Evolutionary conservation across 495 filamentous ascomycete species (phyloP).

Genomic region (Penicillium verhagenii): DNA sequence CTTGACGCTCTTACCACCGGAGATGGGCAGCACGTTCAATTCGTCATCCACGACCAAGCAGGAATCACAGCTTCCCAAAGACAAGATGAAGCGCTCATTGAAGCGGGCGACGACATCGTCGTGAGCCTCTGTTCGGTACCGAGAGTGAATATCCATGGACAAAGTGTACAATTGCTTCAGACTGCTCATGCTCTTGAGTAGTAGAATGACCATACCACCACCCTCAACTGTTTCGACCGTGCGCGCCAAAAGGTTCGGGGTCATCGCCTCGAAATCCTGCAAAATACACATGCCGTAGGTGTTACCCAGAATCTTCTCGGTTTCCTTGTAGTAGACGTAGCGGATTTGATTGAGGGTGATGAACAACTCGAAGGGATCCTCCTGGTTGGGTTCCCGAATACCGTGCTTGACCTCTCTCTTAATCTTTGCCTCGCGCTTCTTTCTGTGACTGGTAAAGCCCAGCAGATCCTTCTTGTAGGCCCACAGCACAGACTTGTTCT

Average conservation of each 20-base stretch:
- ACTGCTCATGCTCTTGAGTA: slow-evolving; percentile 95
- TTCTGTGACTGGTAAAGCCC: slow-evolving; percentile 91
- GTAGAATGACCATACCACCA: slow-evolving; percentile 83
- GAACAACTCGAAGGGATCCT: slow-evolving; percentile 98
- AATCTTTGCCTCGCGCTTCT: slow-evolving; percentile 97
- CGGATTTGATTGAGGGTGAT: slow-evolving; percentile 94
- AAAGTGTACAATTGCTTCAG: slow-evolving; percentile 96
- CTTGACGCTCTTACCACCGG: slow-evolving; percentile 89
- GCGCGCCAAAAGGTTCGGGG: slow-evolving; percentile 89
- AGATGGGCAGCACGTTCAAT: slow-evolving; percentile 95
- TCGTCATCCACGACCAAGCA: slow-evolving; percentile 98
- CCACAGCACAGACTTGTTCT: slow-evolving; percentile 97
- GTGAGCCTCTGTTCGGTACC: slow-evolving; percentile 96
- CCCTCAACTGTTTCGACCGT: slow-evolving; percentile 98
- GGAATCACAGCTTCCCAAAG: slow-evolving; percentile 87
- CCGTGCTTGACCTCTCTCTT: slow-evolving; percentile 97
- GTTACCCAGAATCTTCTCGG: slow-evolving; percentile 98
- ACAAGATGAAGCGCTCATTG: slow-evolving; percentile 97
- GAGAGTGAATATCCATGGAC: slow-evolving; percentile 96
- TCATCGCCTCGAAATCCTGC: slow-evolving; percentile 97
- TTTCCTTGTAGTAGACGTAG: slow-evolving; percentile 99
- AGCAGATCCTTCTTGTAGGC: slow-evolving; percentile 99
- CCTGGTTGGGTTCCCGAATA: slow-evolving; percentile 88
- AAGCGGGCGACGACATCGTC: slow-evolving; percentile 94
- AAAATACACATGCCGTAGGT: slow-evolving; percentile 99